Evolutionary conservation across 192 early-diverging fungal species (phyloP).

Genomic region (Umbelopsis isabellina): DNA sequence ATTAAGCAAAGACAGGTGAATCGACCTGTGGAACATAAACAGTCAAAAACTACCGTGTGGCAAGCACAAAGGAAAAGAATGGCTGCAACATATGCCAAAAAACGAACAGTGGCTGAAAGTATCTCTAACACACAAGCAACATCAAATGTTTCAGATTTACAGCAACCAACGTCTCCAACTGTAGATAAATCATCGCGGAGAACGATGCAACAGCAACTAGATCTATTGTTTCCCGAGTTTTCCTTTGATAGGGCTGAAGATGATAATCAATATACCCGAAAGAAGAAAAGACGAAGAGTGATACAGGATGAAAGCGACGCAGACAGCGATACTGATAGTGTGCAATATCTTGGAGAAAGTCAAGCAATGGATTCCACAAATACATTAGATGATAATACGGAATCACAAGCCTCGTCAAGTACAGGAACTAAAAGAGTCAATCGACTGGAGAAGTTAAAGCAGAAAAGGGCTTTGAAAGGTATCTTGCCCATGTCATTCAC

Average conservation of each 20-base stretch:
- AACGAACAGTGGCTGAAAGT: neutral
- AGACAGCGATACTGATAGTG: neutral
- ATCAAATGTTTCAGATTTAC: too few relatives aligned
- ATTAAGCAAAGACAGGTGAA: too few relatives aligned
- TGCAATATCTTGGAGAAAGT: neutral
- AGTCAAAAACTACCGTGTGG: neutral
- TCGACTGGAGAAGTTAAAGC: neutral
- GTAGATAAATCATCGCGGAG: neutral
- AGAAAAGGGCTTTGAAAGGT: slow-evolving; percentile 3
- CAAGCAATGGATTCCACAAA: neutral
- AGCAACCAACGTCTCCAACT: too few relatives aligned
- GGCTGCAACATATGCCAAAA: neutral
- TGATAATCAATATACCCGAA: neutral
- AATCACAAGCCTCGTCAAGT: neutral
- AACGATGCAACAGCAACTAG: slow-evolving; percentile 16
- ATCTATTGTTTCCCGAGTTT: slow-evolving; percentile 17
- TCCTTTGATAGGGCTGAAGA: neutral
- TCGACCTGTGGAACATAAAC: too few relatives aligned
- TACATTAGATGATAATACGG: neutral
- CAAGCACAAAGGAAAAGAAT: neutral
- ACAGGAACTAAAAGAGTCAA: neutral
- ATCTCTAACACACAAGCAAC: too few relatives aligned
- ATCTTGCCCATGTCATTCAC: slow-evolving; percentile 19
- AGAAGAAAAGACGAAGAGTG: slow-evolving; percentile 4
- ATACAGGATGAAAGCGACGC: slow-evolving; percentile 12